Evolutionary conservation across 306 rosid genomes (phyloP), one percentile per base, ranked within the genome.

Genomic region (Albizia julibrissin): DNA sequence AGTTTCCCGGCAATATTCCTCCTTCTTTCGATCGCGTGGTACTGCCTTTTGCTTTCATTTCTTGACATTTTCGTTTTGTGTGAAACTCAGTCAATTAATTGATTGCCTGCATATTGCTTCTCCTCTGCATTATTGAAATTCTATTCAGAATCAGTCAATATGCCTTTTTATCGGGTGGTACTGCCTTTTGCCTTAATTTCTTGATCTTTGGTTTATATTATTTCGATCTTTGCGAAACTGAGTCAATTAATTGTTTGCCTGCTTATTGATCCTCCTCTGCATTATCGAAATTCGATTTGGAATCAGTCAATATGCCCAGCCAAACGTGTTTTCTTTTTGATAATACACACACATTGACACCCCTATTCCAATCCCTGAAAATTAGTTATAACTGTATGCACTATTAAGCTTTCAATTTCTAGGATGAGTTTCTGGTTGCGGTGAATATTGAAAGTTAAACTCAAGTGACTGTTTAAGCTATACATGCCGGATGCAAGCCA

Each of bases 1-100:
- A 84, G 4, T 87, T 80, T 33, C 71, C 72, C 33, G 79, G 75
- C 42, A 68, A 81, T 61, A 90, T 85, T 31, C 90, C 91, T 79
- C 89, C 91, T 14, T 82, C 90, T 5, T 87, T 84, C 75, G 93
- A 90, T 65, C 81, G 80, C 70, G 43, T 47, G 91, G 94, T 91
- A 87, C 46, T n/a, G 4, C 21, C 2, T 42, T 24, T 33, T 40
- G 27, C 77, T 47, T 49, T 13, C 39, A 26, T 69, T 18, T 71
- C 56, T 12, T 29, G 40, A 72, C 26, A 7, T 11, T 26, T 21
- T 4, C 39, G 0, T 18, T 10, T 12, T 4, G 58, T 54, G 49
- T 3, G 33, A 54, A 18, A 50, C 24, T 27, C 24, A 15, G 8
- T 47, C 62, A 58, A 27, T 47, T 15, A 24, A 4, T 31, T 27